Evolutionary conservation across 2,329 filamentous ascomycete species (phyloP).

Genomic region (Diaporthe batatas): DNA sequence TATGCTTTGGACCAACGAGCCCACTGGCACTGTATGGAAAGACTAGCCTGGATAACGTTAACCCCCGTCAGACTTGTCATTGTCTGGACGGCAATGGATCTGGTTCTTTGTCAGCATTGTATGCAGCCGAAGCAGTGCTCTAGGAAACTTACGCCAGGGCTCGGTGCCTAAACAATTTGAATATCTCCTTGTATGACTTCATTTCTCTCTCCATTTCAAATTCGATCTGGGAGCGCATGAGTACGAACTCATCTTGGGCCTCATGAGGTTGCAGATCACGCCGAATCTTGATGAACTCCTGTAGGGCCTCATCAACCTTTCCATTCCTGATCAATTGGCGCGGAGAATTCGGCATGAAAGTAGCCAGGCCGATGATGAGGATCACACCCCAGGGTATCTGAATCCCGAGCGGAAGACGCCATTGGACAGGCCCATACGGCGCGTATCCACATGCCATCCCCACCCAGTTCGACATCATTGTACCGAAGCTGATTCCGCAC

Average conservation of each 20-base stretch:
- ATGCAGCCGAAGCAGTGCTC: conserved; percentile 37
- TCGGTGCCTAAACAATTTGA: conserved; percentile 63
- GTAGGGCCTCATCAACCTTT: conserved; percentile 61
- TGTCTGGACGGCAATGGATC: conserved; percentile 67
- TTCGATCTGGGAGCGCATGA: conserved; percentile 68
- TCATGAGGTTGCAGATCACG: conserved; percentile 59
- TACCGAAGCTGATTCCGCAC: conserved; percentile 67
- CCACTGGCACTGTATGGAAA: rapidly evolving
- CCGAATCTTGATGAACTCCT: conserved; percentile 62
- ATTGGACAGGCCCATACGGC: conserved; percentile 65
- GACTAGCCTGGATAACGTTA: conserved; percentile 63
- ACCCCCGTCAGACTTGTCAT: conserved; percentile 70
- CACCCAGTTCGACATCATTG: conserved; percentile 70
- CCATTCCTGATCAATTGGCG: conserved; percentile 64
- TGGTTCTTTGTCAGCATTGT: not conserved
- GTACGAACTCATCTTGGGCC: conserved; percentile 63
- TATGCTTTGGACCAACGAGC: not conserved
- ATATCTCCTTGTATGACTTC: conserved; percentile 65
- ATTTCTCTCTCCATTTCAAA: conserved; percentile 70
- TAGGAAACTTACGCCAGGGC: conserved; percentile 58
- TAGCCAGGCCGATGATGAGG: conserved; percentile 65
- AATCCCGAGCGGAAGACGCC: conserved; percentile 67
- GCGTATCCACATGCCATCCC: conserved; percentile 68
- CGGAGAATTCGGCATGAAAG: conserved; percentile 69
- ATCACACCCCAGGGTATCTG: conserved; percentile 69